phyloP scores from a whole-genome alignment of 2,329 filamentous ascomycete species.

The Epichloe amarillans region DNA sequence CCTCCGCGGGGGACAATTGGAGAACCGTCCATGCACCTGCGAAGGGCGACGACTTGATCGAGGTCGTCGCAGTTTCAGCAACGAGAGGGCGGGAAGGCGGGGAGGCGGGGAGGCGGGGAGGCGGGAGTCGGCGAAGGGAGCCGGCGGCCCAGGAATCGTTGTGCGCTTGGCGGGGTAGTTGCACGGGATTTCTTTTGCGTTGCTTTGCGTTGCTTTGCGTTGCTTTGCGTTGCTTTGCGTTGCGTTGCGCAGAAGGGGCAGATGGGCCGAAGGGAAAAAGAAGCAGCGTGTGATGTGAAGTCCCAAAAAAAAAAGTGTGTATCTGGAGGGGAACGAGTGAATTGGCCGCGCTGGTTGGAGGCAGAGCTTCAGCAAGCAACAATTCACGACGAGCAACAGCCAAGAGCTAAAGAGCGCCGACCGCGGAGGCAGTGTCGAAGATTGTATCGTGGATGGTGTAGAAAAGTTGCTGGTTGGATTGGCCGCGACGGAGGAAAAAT shows the following conservation, averaged over 20 bases:
- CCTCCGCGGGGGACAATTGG: slow-evolving; percentile 31
- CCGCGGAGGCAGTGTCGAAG: slow-evolving; percentile 2
- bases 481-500: slow-evolving; percentile 4
- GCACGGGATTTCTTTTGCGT: background rate
- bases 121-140: slow-evolving; percentile 5
- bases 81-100: slow-evolving; percentile 6
- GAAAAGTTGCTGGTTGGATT: background rate
- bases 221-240: background rate
- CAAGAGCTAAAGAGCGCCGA: slow-evolving; percentile 1
- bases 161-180: slow-evolving; percentile 3
- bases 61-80: slow-evolving; percentile 7
- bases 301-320: background rate
- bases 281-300: background rate
- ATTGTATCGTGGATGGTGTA: slow-evolving; percentile 1
- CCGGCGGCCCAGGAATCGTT: background rate
- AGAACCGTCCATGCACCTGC: slow-evolving; percentile 34
- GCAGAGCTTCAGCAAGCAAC: background rate
- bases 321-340: background rate
- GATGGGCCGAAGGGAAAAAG: background rate
- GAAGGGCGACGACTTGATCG: slow-evolving; percentile 8
- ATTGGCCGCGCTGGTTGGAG: background rate
- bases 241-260: background rate
- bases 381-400: background rate
- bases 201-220: background rate
- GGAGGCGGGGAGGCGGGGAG: slow-evolving; percentile 2